Base-by-base conservation (phyloP, 106 monocot species). In the Cymbidium sinense region DNA sequence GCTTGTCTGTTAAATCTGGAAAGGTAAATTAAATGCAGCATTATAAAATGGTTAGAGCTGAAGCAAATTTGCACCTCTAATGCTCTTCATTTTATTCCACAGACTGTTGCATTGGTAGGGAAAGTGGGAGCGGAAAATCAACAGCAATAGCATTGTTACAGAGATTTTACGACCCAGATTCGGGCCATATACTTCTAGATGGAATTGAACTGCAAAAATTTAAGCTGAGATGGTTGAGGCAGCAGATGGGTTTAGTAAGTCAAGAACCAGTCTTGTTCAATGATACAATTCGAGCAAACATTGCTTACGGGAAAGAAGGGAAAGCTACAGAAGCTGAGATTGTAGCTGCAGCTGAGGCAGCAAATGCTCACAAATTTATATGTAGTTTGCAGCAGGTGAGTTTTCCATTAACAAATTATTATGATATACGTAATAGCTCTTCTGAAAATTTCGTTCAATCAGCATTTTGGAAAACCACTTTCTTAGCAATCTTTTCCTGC, bases 241-340 rank as follows among this genome's bases (percentile, higher is more conserved):
- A 80, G 50, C 80, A 80, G n/a, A 80, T 80, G 75, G 80, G 80
- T 17, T 64, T 80, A 21, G 80, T 80, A 41, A 80, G 74, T 29
- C 80, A 80, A 73, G 80, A 80, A 75, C 80, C 74, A 6, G 19
- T 34, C 4, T 43, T 80, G 21, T 80, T 80, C 28, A 80, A 80
- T 43, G 80, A 80, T 75, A 80, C 75, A 19, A 75, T 75, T 44
- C 29, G 64, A 31, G 80, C 74, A 6, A 80, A 80, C 61, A 80
- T 80, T 61, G 80, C 80, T 27, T 80, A 80, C 17, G 80, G 80
- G 9, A 80, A 74, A 44, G 74, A 74, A 61, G 79, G 52, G 13
- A 37, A 8, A 1, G 74, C 62, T 23, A 80, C 27, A 11, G 80
- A 80, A 25, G 58, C 80, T 29, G 80, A 80, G 20, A 64, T 80